A percentile compares a stretch with the other conserved stretches of the same genome.
Conservation (phyloP, 805 yeast species). For the Hanseniaspora nectarophila region DNA sequence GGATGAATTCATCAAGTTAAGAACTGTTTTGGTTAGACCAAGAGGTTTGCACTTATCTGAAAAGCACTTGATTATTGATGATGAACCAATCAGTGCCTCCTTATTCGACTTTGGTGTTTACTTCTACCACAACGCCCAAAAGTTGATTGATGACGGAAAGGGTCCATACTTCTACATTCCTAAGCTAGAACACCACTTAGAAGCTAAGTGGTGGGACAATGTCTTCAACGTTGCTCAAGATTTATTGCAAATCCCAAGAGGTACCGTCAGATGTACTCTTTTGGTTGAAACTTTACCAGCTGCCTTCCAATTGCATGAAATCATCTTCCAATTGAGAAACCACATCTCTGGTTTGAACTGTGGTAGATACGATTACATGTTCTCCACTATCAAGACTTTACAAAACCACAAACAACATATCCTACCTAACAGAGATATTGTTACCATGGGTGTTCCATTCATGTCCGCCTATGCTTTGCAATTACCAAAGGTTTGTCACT, state of each 20-base stretch:
- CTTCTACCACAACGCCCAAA: slow-evolving; percentile 63
- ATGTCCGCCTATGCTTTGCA: slow-evolving; percentile 68
- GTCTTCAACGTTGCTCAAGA: slow-evolving; percentile 68
- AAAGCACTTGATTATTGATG: slow-evolving; percentile 57
- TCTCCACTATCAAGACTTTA: slow-evolving; percentile 64
- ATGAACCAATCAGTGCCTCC: slow-evolving; percentile 67
- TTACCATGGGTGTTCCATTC: slow-evolving; percentile 70
- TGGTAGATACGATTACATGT: slow-evolving; percentile 85
- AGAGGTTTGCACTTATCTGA: slow-evolving; percentile 82
- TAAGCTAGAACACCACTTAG: slow-evolving; percentile 76
- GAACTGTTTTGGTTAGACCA: slow-evolving; percentile 73
- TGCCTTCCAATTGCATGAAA: slow-evolving; percentile 79
- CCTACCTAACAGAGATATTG: slow-evolving; percentile 68
- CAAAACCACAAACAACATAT: slow-evolving; percentile 56
- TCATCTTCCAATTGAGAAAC: slow-evolving; percentile 60
- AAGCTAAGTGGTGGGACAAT: slow-evolving; percentile 76
- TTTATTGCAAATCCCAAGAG: slow-evolving; percentile 53
- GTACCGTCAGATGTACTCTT: slow-evolving; percentile 70
- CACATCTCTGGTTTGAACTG: slow-evolving; percentile 75
- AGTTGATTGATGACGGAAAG: slow-evolving; percentile 48
- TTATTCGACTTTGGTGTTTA: slow-evolving; percentile 68
- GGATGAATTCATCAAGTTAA: slow-evolving; percentile 37
- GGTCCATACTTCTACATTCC: slow-evolving; percentile 79
- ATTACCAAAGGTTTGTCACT: slow-evolving; percentile 61
- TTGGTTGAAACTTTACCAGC: slow-evolving; percentile 76